Conservation (phyloP, 176 grass and related monocot species). For the Tillandsia fasciculata region DNA sequence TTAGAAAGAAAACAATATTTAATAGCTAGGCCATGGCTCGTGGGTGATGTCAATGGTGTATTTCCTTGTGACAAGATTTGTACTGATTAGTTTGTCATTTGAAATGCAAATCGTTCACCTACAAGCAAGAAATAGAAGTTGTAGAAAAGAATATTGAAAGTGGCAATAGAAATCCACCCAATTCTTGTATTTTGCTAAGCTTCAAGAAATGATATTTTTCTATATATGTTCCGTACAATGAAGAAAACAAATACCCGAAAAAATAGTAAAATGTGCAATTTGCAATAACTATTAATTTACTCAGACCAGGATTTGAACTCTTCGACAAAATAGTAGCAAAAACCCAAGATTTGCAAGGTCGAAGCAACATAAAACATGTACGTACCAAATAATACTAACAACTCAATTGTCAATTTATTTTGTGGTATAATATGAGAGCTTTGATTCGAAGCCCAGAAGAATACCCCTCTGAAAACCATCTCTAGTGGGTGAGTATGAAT, state of each 20-base stretch:
- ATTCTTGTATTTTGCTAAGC: background rate
- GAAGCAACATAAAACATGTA: background rate
- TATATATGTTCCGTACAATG: background rate
- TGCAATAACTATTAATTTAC: background rate
- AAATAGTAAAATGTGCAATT: background rate
- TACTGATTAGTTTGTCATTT: background rate
- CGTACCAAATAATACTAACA: background rate
- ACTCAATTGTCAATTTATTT: background rate
- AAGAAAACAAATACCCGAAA: background rate
- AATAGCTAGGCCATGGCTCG: background rate
- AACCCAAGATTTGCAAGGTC: background rate
- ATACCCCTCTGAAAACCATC: background rate
- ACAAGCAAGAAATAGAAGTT: too few species aligned
- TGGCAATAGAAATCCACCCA: too few species aligned
- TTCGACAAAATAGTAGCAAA: background rate
- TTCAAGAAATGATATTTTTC: background rate
- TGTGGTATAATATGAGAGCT: background rate
- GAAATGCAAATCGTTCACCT: background rate
- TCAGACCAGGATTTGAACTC: background rate
- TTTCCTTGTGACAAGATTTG: background rate
- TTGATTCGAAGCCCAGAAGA: background rate
- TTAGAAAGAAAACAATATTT: background rate
- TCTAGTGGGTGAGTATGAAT: background rate
- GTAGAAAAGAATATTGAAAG: too few species aligned
- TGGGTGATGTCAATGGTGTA: background rate